phyloP scores from a whole-genome alignment of 192 early-diverging fungal genomes.

The Dispira simplex region DNA sequence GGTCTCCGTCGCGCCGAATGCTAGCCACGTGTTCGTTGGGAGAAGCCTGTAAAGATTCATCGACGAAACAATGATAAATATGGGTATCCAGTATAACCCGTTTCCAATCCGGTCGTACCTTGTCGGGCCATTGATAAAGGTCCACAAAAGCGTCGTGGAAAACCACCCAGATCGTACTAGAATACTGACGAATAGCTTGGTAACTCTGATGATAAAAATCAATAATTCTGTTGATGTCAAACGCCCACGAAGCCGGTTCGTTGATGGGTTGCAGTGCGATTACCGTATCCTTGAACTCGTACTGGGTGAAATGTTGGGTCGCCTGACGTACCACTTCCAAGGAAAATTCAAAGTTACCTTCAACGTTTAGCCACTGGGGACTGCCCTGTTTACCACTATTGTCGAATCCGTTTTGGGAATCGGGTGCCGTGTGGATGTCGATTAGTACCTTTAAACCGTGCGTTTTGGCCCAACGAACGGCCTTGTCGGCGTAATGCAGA shows the following conservation, averaged over 20 bases:
- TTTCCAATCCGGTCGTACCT: conserved; percentile 23
- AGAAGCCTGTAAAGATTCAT: conserved; percentile 21
- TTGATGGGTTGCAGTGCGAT: conserved; percentile 26
- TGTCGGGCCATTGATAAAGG: conserved; percentile 22
- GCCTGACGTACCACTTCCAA: conserved; percentile 32
- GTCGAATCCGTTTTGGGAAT: conserved; percentile 42
- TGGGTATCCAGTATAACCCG: conserved; percentile 29
- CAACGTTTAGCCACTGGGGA: conserved; percentile 29
- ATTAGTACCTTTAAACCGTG: conserved; percentile 32
- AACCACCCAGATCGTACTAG: conserved; percentile 8
- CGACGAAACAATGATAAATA: conserved; percentile 33
- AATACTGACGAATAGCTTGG: conserved; percentile 11
- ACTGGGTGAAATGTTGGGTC: conserved; percentile 32
- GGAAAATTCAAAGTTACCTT: conserved; percentile 31
- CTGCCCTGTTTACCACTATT: conserved; percentile 28
- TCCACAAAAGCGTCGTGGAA: conserved; percentile 29
- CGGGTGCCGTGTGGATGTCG: conserved; percentile 39
- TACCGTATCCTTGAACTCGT: conserved; percentile 23
- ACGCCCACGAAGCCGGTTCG: conserved; percentile 29
- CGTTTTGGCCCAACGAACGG: conserved; percentile 33
- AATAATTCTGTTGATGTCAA: conserved; percentile 19
- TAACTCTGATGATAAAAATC: conserved; percentile 25
- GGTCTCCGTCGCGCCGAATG: conserved; percentile 18
- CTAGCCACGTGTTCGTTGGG: conserved; percentile 22
- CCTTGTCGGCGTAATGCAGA: conserved; percentile 24